phyloP scores from a whole-genome alignment of 495 filamentous ascomycete species.

The Glonium stellatum region DNA sequence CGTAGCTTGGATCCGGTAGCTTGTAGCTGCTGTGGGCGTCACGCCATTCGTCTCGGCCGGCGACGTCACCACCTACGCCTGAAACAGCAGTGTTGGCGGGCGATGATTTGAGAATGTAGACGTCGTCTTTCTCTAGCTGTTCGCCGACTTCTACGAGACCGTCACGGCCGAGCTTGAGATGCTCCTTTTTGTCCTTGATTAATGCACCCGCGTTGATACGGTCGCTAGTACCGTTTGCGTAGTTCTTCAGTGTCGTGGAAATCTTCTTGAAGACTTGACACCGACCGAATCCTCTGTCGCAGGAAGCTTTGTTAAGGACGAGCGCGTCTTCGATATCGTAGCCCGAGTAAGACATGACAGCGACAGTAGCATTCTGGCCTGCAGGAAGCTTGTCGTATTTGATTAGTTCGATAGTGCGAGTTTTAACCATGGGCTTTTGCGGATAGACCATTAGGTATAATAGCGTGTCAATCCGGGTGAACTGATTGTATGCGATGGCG shows the following conservation, averaged over 20 bases:
- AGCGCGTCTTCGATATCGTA: conserved; percentile 99
- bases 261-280: conserved; percentile 81
- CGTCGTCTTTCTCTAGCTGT: conserved; percentile 63
- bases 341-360: conserved; percentile 97
- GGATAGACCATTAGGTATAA: conserved; percentile 97
- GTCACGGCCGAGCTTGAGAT: conserved; percentile 71
- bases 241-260: conserved; percentile 48
- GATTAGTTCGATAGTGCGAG: conserved; percentile 89
- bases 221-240: conserved; percentile 72
- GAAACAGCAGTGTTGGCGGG: conserved; percentile 63
- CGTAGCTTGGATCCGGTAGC: conserved; percentile 73
- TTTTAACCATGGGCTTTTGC: conserved; percentile 95
- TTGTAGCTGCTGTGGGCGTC: conserved; percentile 73
- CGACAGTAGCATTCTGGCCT: conserved; percentile 92
- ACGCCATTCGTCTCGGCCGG: conserved; percentile 46
- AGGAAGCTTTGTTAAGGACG: conserved; percentile 90
- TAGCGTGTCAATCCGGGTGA: conserved; percentile 88
- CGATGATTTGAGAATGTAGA: conserved; percentile 79
- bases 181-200: conserved; percentile 53
- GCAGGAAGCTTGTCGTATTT: conserved; percentile 97
- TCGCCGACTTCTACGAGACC: conserved; percentile 80
- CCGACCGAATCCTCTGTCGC: conserved; percentile 88
- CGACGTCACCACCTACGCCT: not conserved
- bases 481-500: conserved; percentile 94
- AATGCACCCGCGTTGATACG: conserved; percentile 53